Evolutionary conservation across 176 grass and related monocot genomes (phyloP), one percentile per base, ranked within the genome.

Genomic region (Aegilops longissima): DNA sequence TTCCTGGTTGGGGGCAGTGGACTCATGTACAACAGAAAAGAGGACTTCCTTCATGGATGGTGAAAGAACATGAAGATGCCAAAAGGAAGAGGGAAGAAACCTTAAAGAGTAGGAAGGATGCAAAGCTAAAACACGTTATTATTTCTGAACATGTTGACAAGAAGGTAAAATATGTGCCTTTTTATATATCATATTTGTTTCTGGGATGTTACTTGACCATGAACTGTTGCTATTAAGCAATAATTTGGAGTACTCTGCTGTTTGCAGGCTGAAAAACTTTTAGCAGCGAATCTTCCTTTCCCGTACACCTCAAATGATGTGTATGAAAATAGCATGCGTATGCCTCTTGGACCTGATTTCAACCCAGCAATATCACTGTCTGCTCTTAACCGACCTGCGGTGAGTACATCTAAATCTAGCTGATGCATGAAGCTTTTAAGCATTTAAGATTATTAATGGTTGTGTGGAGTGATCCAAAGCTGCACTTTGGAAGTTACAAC

Each of bases 1-100:
- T 99, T 82, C 94, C 97, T 80, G 94, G 94, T 78, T 99, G 97
- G 97, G 97, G 94, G 68, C 97, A 99, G 34, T 96, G 97, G 94
- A 96, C 92, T 27, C 66, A 94, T 35, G 76, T 99, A 51, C 97
- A 99, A 74, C 85, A 93, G 76, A 96, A 96, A 86, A 94, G 87
- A 74, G 94, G 94, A 67, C 62, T 94, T 78, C 97, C 97, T 86
- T 85, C 90, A 61, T 99, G 97, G 97, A 99, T 99, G 97, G 66
- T 96, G 56, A 91, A 95, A 88, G 97, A 99, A 70, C 94, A 99
- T 81, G 83, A 96, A 69, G 80, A 87, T 51, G 91, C 91, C 56
- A 93, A 93, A 90, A 91, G 90, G 87, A 96, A 91, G 91, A 99
- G 97, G 70, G 88, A 92, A 84, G 94, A 91, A 66, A 89, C 92